Percentiles rank a stretch among this genome's conserved stretches.
Conservation (phyloP, 202 grass and related monocot species). For the Panicum virgatum region DNA sequence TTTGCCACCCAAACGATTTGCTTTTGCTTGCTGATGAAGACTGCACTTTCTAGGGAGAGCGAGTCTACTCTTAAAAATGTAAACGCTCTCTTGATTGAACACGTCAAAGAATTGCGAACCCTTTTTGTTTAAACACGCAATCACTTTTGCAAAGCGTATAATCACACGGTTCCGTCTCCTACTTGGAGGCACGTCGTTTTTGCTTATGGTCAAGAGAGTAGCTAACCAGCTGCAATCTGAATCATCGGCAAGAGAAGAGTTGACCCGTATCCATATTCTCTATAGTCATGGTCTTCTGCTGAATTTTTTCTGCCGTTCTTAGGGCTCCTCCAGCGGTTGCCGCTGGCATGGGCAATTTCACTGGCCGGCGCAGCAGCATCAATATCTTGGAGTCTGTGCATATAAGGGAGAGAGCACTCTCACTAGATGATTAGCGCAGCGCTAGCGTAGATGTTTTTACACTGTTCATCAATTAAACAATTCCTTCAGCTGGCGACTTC, state of each 20-base stretch:
- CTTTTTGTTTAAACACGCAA: background rate
- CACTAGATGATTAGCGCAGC: too few species aligned
- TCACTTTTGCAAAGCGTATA: conserved; percentile 1
- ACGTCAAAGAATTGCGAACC: background rate
- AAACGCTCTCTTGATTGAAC: background rate
- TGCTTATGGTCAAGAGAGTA: background rate
- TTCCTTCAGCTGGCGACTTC: too few species aligned
- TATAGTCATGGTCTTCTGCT: background rate
- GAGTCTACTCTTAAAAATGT: background rate
- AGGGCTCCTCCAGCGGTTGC: too few species aligned
- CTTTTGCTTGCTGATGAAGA: background rate
- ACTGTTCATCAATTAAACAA: too few species aligned
- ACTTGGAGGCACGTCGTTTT: conserved; percentile 34
- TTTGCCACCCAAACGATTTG: background rate
- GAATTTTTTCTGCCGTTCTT: background rate
- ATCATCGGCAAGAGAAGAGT: background rate
- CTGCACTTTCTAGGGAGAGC: background rate
- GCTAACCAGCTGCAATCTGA: background rate
- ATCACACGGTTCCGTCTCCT: background rate
- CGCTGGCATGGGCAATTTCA: too few species aligned
- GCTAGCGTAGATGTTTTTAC: too few species aligned
- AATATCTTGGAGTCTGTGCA: too few species aligned
- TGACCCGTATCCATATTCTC: background rate
- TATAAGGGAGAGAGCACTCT: too few species aligned
- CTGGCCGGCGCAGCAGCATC: too few species aligned